phyloP scores from a whole-genome alignment of 371 early-diverging fungal genomes.

The Gilbertella persicaria region DNA sequence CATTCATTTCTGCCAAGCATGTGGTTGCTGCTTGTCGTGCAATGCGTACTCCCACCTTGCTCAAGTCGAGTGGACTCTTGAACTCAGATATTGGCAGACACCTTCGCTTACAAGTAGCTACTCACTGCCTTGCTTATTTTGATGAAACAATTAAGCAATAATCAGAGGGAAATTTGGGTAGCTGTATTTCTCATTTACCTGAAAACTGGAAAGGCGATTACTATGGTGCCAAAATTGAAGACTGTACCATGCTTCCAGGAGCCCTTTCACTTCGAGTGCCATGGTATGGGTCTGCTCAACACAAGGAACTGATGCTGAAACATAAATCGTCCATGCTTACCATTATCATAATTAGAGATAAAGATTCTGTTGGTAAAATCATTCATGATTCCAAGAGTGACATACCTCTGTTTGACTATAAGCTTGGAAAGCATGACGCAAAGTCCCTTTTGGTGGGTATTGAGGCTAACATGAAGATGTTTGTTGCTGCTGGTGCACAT shows the following conservation, averaged over 20 bases:
- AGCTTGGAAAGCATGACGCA: slow-evolving; percentile 48
- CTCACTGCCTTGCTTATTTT: slow-evolving; percentile 36
- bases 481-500: slow-evolving; percentile 36
- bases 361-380: slow-evolving; percentile 39
- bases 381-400: slow-evolving; percentile 14
- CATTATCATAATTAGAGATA: slow-evolving; percentile 52
- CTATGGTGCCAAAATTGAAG: not conserved
- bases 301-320: slow-evolving; percentile 52
- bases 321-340: slow-evolving; percentile 22
- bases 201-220: slow-evolving; percentile 34
- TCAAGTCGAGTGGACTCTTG: slow-evolving; percentile 63
- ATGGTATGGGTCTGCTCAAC: slow-evolving; percentile 46
- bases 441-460: slow-evolving; percentile 53
- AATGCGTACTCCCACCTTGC: slow-evolving; percentile 63
- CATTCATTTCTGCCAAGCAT: slow-evolving; percentile 49
- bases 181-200: slow-evolving; percentile 14
- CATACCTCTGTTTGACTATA: slow-evolving; percentile 29
- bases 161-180: slow-evolving; percentile 58
- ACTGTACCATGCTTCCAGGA: slow-evolving; percentile 24
- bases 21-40: slow-evolving; percentile 71
- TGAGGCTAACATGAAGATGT: slow-evolving; percentile 47
- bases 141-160: slow-evolving; percentile 50
- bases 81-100: slow-evolving; percentile 72
- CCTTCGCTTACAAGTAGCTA: slow-evolving; percentile 63
- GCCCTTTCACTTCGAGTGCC: slow-evolving; percentile 30